These are phyloP conservation scores for Hygrocybe punicea DNA, from an alignment of 768 basidiomycete genomes.

Conservation along the genomic window DNA sequence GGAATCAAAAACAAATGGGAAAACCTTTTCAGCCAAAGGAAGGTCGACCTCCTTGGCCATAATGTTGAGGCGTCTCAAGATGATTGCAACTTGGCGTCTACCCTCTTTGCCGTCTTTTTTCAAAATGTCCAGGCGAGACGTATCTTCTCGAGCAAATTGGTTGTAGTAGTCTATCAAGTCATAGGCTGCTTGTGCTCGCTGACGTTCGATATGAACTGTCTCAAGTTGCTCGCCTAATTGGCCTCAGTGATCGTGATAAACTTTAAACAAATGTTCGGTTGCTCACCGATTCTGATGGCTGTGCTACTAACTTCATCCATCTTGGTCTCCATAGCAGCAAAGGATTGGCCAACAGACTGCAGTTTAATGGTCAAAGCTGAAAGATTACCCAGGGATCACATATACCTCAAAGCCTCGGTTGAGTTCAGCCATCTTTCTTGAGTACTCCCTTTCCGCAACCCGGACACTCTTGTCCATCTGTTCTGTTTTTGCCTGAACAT, in stretches of 20 bases:
- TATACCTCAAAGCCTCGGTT: conserved; percentile 91
- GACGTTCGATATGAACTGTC: conserved; percentile 86
- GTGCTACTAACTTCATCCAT: conserved; percentile 93
- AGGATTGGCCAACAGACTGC: conserved; percentile 84
- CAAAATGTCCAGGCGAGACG: conserved; percentile 65
- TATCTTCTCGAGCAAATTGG: conserved; percentile 82
- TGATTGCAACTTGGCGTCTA: conserved; percentile 80
- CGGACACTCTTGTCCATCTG: conserved; percentile 90
- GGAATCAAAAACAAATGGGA: conserved; percentile 6
- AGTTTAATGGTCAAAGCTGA: conserved; percentile 1
- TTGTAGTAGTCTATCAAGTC: conserved; percentile 93
- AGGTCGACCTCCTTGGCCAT: conserved; percentile 94
- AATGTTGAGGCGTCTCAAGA: conserved; percentile 77
- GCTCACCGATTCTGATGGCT: conserved; percentile 85
- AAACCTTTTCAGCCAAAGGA: conserved; percentile 74
- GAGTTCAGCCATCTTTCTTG: conserved; percentile 88
- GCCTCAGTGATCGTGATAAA: not conserved
- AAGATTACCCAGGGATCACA: conserved; percentile 5
- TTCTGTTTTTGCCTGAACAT: conserved; percentile 87
- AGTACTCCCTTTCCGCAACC: conserved; percentile 88
- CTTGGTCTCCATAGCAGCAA: conserved; percentile 82
- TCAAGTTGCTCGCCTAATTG: conserved; percentile 88
- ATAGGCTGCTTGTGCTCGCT: conserved; percentile 90
- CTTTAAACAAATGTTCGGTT: conserved; percentile 2
- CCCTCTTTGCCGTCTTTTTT: conserved; percentile 89